These are phyloP conservation scores for Schizosaccharomyces versatilis DNA, from an alignment of 1,139 yeast genomes.

Conservation along the genomic window DNA sequence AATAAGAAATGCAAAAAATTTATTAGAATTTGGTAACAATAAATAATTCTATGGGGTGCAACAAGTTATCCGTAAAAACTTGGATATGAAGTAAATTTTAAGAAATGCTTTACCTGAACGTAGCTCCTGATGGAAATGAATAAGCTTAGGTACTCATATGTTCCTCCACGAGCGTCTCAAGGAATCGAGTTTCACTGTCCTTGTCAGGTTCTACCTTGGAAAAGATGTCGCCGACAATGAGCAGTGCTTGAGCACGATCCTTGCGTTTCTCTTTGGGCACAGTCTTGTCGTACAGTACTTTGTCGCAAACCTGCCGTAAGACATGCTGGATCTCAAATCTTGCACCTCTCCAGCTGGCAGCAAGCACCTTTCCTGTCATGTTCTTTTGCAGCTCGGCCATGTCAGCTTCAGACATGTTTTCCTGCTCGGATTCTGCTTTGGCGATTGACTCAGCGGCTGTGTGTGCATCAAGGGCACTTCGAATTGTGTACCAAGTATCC, in stretches of 20 bases:
- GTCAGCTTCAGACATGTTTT: conserved; percentile 54
- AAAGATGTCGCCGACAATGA: conserved; percentile 55
- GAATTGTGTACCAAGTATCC: conserved; percentile 68
- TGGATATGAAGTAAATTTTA: too few relatives aligned
- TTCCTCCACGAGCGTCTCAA: conserved; percentile 80
- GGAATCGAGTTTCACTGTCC: conserved; percentile 74
- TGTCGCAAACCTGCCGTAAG: conserved; percentile 66
- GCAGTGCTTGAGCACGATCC: conserved; percentile 62
- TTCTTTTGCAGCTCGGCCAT: conserved; percentile 69
- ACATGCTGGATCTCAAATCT: conserved; percentile 78
- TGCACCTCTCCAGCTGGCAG: conserved; percentile 94
- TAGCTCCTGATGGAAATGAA: too few relatives aligned
- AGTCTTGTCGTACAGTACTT: conserved; percentile 38
- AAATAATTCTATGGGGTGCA: too few relatives aligned
- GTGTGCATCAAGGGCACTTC: conserved; percentile 79
- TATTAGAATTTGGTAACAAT: too few relatives aligned
- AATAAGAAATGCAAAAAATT: too few relatives aligned
- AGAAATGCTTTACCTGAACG: too few relatives aligned
- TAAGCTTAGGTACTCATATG: too few relatives aligned
- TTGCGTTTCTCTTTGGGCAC: conserved; percentile 35
- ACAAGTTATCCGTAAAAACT: too few relatives aligned
- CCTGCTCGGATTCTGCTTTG: conserved; percentile 27
- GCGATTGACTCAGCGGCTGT: conserved; percentile 53
- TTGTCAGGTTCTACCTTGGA: conserved; percentile 44
- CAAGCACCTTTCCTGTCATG: conserved; percentile 42